Percentiles rank a stretch among this genome's conserved stretches.
These are phyloP conservation scores for Calonectria leucothoes DNA, from an alignment of 2,329 filamentous ascomycete genomes.

Conservation along the genomic window DNA sequence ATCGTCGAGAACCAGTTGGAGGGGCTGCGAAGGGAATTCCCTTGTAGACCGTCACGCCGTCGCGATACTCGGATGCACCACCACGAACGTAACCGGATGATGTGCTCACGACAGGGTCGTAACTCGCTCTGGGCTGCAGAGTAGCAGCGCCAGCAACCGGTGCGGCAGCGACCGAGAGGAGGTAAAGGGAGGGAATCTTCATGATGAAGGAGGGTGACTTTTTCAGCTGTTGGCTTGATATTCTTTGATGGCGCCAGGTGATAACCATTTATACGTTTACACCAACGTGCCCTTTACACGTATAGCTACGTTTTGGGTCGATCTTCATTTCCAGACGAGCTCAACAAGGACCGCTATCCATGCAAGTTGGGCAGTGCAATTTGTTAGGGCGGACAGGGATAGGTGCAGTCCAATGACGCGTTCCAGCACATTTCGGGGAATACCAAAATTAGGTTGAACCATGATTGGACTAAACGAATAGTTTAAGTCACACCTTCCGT, in stretches of 20 bases:
- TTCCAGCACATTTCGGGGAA: not conserved
- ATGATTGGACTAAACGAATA: not conserved
- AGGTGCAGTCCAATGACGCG: not conserved
- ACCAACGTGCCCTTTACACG: not conserved
- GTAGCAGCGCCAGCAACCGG: not conserved
- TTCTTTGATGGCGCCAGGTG: not conserved
- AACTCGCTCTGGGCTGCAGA: not conserved
- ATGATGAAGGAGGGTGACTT: not conserved
- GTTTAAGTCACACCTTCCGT: not conserved
- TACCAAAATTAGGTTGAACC: not conserved
- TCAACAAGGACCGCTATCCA: not conserved
- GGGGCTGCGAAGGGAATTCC: not conserved
- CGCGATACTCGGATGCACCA: not conserved
- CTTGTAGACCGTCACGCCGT: not conserved
- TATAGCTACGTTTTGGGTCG: not conserved
- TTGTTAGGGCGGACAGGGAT: not conserved
- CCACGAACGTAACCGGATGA: not conserved
- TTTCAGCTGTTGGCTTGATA: too few relatives aligned
- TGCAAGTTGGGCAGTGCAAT: not conserved
- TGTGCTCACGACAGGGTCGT: not conserved
- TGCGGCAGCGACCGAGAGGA: not conserved
- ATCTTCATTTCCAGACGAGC: not conserved
- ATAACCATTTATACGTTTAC: not conserved
- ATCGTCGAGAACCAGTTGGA: not conserved
- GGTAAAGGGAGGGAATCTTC: not conserved